These are phyloP conservation scores for Pulveroboletus sp. DNA, from an alignment of 768 basidiomycete genomes.

Conservation along the genomic window DNA sequence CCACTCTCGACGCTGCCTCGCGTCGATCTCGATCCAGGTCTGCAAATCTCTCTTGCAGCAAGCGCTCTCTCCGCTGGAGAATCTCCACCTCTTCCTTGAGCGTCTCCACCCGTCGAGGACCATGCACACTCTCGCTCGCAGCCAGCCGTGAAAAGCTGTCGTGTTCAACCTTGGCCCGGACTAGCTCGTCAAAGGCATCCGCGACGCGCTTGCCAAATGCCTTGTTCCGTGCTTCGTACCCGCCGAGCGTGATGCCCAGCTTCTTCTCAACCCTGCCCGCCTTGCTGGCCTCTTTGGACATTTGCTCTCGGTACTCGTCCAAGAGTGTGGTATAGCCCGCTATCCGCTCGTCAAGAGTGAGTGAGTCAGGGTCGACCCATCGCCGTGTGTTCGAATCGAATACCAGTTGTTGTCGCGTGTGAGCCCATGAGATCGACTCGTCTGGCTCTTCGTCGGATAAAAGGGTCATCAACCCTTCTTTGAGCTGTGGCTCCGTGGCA, in stretches of 20 bases:
- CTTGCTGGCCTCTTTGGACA: slow-evolving; percentile 79
- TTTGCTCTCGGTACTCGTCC: slow-evolving; percentile 59
- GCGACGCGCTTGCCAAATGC: slow-evolving; percentile 61
- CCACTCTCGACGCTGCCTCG: slow-evolving; percentile 57
- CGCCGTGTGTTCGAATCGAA: slow-evolving; percentile 53
- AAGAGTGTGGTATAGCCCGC: slow-evolving; percentile 64
- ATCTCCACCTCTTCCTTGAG: slow-evolving; percentile 85
- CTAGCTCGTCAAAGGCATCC: slow-evolving; percentile 69
- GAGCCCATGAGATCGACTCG: slow-evolving; percentile 70
- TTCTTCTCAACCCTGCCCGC: slow-evolving; percentile 90
- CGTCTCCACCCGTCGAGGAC: slow-evolving; percentile 73
- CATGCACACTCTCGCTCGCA: slow-evolving; percentile 68
- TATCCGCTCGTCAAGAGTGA: slow-evolving; percentile 59
- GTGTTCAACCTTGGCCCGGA: slow-evolving; percentile 63
- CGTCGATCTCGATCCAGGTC: slow-evolving; percentile 73
- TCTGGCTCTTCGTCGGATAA: slow-evolving; percentile 61
- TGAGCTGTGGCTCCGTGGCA: slow-evolving; percentile 75
- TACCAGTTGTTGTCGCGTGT: slow-evolving; percentile 55
- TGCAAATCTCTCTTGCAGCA: slow-evolving; percentile 81
- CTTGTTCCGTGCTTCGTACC: slow-evolving; percentile 78
- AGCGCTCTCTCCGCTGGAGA: slow-evolving; percentile 71
- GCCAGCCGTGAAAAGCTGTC: slow-evolving; percentile 78
- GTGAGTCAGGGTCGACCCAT: slow-evolving; percentile 65
- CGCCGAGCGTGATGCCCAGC: slow-evolving; percentile 81
- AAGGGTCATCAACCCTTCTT: slow-evolving; percentile 67